phyloP scores from a whole-genome alignment of 805 yeast genomes.

The Suhomyces canberraensis region DNA sequence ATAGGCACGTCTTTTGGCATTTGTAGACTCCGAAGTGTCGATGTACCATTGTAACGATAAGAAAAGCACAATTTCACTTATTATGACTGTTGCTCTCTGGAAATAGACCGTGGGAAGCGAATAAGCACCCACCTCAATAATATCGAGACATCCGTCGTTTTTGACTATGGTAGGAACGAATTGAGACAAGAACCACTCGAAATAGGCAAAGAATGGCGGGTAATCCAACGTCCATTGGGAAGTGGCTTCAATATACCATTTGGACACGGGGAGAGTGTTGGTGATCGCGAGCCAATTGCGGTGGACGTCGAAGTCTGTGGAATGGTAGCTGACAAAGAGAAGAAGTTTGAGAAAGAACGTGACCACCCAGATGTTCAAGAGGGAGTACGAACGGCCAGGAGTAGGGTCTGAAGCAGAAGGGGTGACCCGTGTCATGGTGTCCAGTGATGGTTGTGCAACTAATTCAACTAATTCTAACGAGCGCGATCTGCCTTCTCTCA shows the following conservation, averaged over 20 bases:
- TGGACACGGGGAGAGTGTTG: slow-evolving; percentile 59
- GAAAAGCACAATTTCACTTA: slow-evolving; percentile 70
- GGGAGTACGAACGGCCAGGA: no score
- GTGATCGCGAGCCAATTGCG: slow-evolving; percentile 97
- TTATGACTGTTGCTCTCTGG: slow-evolving; percentile 78
- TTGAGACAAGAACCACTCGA: slow-evolving; percentile 76
- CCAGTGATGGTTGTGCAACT: no score
- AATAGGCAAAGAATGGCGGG: slow-evolving; percentile 97
- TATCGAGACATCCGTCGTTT: slow-evolving; percentile 74
- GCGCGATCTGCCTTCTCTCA: no score
- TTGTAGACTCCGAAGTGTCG: slow-evolving; percentile 41
- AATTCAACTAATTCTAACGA: no score
- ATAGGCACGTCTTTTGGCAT: slow-evolving; percentile 49
- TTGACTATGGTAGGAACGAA: slow-evolving; percentile 63
- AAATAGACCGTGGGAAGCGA: slow-evolving; percentile 78
- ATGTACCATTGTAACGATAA: slow-evolving; percentile 70
- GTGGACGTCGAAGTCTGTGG: slow-evolving; percentile 97
- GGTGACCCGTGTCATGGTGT: no score
- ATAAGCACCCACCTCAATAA: slow-evolving; percentile 62
- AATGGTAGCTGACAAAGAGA: slow-evolving; percentile 64
- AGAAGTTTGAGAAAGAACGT: slow-evolving; percentile 33
- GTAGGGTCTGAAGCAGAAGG: no score
- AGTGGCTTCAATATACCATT: slow-evolving; percentile 82
- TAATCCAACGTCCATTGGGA: slow-evolving; percentile 94
- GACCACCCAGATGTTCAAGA: slow-evolving; percentile 36